Evolutionary conservation across 148 eudicot genomes (phyloP).

Genomic region (Diospyros lotus): DNA sequence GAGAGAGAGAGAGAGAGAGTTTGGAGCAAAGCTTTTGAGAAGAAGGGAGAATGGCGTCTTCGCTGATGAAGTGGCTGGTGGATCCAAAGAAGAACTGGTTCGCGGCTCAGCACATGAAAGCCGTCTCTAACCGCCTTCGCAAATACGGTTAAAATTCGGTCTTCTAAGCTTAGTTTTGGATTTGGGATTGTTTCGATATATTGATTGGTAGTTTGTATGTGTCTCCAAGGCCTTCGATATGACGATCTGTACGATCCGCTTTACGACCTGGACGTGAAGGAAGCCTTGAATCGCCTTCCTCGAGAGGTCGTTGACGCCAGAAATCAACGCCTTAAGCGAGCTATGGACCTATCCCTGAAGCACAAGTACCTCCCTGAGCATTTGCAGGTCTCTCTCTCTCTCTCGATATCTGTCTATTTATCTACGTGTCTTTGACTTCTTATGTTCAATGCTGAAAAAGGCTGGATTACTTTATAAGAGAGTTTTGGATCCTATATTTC

Average conservation of each 20-base stretch:
- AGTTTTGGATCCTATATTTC: no score
- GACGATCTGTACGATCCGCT: constrained; percentile 82
- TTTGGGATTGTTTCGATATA: not conserved
- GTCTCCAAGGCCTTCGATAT: constrained; percentile 53
- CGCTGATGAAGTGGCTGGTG: constrained; percentile 45
- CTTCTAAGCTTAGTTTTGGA: not conserved
- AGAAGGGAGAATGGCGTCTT: constrained; percentile 36
- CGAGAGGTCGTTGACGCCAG: constrained; percentile 88
- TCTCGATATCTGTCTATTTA: not conserved
- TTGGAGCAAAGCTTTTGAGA: not conserved
- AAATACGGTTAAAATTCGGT: constrained; percentile 41
- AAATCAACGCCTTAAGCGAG: constrained; percentile 88
- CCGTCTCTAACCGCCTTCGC: constrained; percentile 66
- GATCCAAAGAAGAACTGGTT: constrained; percentile 73
- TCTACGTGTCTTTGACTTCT: no score
- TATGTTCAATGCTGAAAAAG: no score
- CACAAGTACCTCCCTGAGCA: constrained; percentile 73
- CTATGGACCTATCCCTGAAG: constrained; percentile 91
- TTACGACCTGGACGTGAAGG: constrained; percentile 76
- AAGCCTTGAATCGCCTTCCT: constrained; percentile 79
- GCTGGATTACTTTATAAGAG: no score
- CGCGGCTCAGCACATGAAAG: constrained; percentile 70
- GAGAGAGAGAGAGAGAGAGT: constrained; percentile 8
- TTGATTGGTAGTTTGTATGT: not conserved
- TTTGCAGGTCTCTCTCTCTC: constrained; percentile 54